These are phyloP conservation scores for Pseudonitzschia delicatissima DNA, from an alignment of 108 stramenopile genomes.

Conservation along the genomic window DNA sequence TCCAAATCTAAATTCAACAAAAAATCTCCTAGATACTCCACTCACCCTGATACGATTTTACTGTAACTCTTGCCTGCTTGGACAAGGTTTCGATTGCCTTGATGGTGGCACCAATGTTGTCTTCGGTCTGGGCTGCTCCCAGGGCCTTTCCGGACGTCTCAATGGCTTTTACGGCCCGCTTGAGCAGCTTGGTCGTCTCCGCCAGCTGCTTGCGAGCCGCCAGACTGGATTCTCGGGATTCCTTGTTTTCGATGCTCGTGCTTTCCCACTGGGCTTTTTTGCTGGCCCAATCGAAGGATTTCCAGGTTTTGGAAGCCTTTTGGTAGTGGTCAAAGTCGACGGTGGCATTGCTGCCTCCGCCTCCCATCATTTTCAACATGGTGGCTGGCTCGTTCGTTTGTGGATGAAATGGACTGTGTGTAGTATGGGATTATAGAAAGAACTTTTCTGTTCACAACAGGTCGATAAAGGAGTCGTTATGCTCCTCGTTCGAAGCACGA, in stretches of 20 bases:
- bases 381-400: neutral
- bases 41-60: slow-evolving; percentile 75
- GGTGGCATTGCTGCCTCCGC: neutral
- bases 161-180: slow-evolving; percentile 66
- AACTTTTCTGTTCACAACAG: no score
- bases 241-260: slow-evolving; percentile 38
- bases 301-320: slow-evolving; percentile 53
- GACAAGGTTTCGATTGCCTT: slow-evolving; percentile 56
- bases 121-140: slow-evolving; percentile 15
- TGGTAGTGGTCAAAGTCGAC: slow-evolving; percentile 38
- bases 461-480: no score
- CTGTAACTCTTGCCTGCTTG: slow-evolving; percentile 52
- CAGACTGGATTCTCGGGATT: slow-evolving; percentile 54
- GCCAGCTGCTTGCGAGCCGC: slow-evolving; percentile 71
- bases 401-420: neutral
- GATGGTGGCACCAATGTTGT: slow-evolving; percentile 32
- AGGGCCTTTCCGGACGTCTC: slow-evolving; percentile 33
- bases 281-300: slow-evolving; percentile 45
- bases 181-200: slow-evolving; percentile 75
- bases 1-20: neutral
- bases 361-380: slow-evolving; percentile 16
- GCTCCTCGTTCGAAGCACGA: no score
- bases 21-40: no score
- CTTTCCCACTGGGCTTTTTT: slow-evolving; percentile 45
- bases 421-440: no score